Evolutionary conservation across 306 rosid genomes (phyloP), one percentile per base, ranked within the genome.

Genomic region (Vicia faba): DNA sequence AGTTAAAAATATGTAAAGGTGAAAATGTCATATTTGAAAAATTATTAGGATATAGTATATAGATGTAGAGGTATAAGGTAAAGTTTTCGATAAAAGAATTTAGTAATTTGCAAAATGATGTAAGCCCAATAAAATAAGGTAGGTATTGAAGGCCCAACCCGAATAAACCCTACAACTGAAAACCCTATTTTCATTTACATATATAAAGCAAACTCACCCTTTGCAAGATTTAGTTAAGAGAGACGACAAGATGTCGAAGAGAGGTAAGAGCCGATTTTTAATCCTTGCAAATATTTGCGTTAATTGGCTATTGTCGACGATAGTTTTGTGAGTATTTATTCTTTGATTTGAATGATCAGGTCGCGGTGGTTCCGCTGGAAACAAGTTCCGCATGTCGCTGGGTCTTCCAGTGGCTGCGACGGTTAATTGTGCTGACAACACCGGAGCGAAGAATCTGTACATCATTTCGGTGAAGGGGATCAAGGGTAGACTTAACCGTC

Each of bases 341-440:
- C 0, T 38, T 6, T 8, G 4, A 14, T 36, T 18, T 19, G 26
- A 1, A 7, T 3, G 11, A 19, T 20, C 33, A 81, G 91, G 97
- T 53, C 82, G 97, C 45, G 92, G 98, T 44, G 96, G 98, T 13
- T 81, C 91, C 46, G 96, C 98, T 5, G 95, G 96, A 0, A 92
- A 92, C 80, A 92, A 92, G 85, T 92, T 92, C 65, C 81, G 92
- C 23, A 92, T 92, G 96, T 89, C 98, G 4, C 88, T 92, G 69
- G 98, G 98, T 87, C 83, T 92, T 0, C 98, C 96, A 9, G 96
- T 92, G 78, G 98, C 96, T 35, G 98, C 98, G 61, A 92, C 96
- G 10, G 91, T 92, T 74, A 92, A 92, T 77, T 92, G 95, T 64
- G 95, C 91, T 0, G 96, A 92, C 74, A 92, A 89, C 80, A 92